Conservation (phyloP, 257 asterid genomes). For the Eustoma russellianum region DNA sequence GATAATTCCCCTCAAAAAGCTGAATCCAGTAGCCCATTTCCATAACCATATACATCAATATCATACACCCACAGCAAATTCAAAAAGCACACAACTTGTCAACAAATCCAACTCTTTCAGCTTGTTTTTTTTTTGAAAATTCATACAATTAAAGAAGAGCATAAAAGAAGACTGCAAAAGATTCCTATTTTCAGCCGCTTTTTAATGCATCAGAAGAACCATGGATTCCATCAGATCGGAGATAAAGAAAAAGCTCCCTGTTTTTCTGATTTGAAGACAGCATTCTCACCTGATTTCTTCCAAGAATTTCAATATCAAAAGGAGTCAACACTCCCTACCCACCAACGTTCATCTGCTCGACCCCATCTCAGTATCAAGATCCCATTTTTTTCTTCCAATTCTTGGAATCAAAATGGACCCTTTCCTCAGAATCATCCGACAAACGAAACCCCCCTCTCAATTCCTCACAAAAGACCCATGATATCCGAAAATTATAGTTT, state of each 20-base stretch:
- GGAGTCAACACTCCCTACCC: slow-evolving; percentile 10
- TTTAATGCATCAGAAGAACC: slow-evolving; percentile 23
- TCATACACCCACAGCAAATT: not conserved
- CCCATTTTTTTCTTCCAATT: slow-evolving; percentile 18
- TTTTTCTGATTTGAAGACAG: slow-evolving; percentile 17
- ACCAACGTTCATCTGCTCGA: slow-evolving; percentile 13
- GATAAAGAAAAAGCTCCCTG: slow-evolving; percentile 12
- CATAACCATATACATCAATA: not conserved
- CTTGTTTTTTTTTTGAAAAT: too few species aligned
- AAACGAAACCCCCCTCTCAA: slow-evolving; percentile 19
- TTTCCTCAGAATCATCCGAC: slow-evolving; percentile 12
- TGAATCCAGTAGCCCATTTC: not conserved
- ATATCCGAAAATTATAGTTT: slow-evolving; percentile 27
- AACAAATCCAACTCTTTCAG: too few species aligned
- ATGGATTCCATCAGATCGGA: slow-evolving; percentile 16
- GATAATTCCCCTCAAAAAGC: too few species aligned
- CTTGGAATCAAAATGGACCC: slow-evolving; percentile 17
- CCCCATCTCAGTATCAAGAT: slow-evolving; percentile 19
- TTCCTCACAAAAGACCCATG: slow-evolving; percentile 31
- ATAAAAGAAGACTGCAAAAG: too few species aligned
- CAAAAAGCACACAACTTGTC: too few species aligned
- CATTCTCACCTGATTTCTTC: slow-evolving; percentile 7
- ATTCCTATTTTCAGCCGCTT: too few species aligned
- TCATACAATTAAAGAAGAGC: too few species aligned
- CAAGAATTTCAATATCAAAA: slow-evolving; percentile 5